Base-by-base conservation (phyloP, 2,329 filamentous ascomycete genomes). In the Corynespora cassiicola region DNA sequence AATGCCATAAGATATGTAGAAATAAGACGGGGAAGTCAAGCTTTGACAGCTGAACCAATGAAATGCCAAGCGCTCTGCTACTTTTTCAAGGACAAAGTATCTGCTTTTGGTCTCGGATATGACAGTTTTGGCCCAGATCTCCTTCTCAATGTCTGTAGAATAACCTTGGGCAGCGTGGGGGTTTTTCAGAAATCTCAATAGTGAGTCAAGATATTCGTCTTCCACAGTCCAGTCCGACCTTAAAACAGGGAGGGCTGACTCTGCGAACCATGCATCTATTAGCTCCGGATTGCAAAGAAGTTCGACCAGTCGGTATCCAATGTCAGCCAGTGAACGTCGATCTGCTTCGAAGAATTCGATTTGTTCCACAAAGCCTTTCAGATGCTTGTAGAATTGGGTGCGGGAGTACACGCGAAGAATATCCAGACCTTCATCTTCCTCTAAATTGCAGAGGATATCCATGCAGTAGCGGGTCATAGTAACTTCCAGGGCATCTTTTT, bases 151-250 rank as follows among this genome's bases (percentile, higher is more conserved):
- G 19, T 41, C 25, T 15, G 35, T 34, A 7, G 34, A 20, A 14
- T 37, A 45, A 7, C 47, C 47, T 37, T 32, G 40, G 15, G 37
- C 30, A 7, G 38, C 42, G 22, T 52, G 42, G 7, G 46, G 23
- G 16, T 45, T 47, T 9, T 40, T 37, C 31, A 35, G 21, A 12
- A 47, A 27, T 23, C 32, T 44, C 20, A 28, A 3, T 15, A 47
- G 17, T 8, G 43, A n/a, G 4, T 44, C 40, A 2, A 50, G 4
- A n/a, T 36, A 39, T 1, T 19, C 24, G 8, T 47, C 37, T 15
- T 9, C 2, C 5, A 21, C 18, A 3, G 39, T 14, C 11, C 30
- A 44, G 7, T 47, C 44, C 6, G 21, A n/a, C 17, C 22, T 42
- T 12, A 33, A 6, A 7, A 24, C 24, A 21, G 7, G 5, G 19